phyloP scores from a whole-genome alignment of 306 rosid species.

The Ceratonia siliqua region DNA sequence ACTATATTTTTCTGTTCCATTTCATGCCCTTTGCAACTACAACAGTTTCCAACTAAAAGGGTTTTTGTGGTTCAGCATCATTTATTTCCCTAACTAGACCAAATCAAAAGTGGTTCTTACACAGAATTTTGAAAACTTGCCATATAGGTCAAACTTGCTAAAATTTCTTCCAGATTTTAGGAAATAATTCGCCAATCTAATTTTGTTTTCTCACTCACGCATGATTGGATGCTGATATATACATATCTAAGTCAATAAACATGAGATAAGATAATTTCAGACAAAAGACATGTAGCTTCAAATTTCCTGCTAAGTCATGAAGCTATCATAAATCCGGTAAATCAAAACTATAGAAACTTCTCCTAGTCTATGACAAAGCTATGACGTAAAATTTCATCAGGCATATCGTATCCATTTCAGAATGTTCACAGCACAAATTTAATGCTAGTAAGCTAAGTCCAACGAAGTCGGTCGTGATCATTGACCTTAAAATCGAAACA shows the following conservation, averaged over 20 bases:
- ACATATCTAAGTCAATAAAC: neutral
- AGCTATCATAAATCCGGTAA: neutral
- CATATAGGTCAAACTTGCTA: neutral
- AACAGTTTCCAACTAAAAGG: neutral
- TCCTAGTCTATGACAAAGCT: neutral
- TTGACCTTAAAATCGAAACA: neutral
- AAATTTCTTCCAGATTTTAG: neutral
- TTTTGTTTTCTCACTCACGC: neutral
- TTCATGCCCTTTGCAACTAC: too few species aligned
- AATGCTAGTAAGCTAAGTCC: neutral
- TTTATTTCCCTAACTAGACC: constrained; percentile 8
- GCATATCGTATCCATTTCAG: neutral
- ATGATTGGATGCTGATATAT: neutral
- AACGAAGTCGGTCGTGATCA: neutral
- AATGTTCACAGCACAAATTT: neutral
- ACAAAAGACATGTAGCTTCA: neutral
- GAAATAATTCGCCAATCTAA: neutral
- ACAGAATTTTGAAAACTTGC: neutral
- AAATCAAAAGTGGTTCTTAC: constrained; percentile 1
- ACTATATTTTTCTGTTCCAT: neutral
- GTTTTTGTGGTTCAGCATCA: neutral
- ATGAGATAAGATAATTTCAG: neutral
- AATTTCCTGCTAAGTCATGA: neutral
- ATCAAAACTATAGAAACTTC: neutral
- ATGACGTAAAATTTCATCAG: neutral